Percentiles rank a stretch among this genome's conserved stretches.
Conservation (phyloP, 208 protist species). For the Herpetomonas tarakana region DNA sequence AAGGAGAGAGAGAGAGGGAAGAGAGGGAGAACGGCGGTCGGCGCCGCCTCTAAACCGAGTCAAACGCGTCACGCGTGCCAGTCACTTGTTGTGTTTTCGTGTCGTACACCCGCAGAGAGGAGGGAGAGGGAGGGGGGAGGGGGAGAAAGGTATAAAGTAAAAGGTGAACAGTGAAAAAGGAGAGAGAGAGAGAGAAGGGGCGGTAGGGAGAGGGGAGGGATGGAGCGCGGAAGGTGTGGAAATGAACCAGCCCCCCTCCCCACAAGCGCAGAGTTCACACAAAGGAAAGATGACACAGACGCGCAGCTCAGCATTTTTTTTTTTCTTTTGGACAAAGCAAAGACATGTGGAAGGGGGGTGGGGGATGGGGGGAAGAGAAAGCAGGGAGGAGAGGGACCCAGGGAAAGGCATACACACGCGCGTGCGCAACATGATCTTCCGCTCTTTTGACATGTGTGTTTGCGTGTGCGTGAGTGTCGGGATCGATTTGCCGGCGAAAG, state of each 20-base stretch:
- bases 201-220: too few relatives aligned
- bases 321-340: constrained; percentile 11
- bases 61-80: too few relatives aligned
- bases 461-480: too few relatives aligned
- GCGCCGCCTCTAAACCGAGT: too few relatives aligned
- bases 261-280: constrained; percentile 2
- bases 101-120: neutral
- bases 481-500: too few relatives aligned
- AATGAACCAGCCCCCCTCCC: neutral
- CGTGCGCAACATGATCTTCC: neutral
- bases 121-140: neutral
- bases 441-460: neutral
- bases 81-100: neutral
- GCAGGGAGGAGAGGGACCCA: neutral
- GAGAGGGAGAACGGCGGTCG: too few relatives aligned
- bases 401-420: neutral
- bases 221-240: too few relatives aligned
- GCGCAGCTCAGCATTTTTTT: constrained; percentile 1
- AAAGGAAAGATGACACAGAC: neutral
- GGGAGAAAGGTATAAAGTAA: constrained; percentile 1
- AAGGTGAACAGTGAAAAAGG: neutral
- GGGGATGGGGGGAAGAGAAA: neutral
- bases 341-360: constrained; percentile 6
- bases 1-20: too few relatives aligned
- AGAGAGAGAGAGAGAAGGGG: neutral